phyloP scores from a whole-genome alignment of 2,329 filamentous ascomycete species.

The Apiospora aurea region DNA sequence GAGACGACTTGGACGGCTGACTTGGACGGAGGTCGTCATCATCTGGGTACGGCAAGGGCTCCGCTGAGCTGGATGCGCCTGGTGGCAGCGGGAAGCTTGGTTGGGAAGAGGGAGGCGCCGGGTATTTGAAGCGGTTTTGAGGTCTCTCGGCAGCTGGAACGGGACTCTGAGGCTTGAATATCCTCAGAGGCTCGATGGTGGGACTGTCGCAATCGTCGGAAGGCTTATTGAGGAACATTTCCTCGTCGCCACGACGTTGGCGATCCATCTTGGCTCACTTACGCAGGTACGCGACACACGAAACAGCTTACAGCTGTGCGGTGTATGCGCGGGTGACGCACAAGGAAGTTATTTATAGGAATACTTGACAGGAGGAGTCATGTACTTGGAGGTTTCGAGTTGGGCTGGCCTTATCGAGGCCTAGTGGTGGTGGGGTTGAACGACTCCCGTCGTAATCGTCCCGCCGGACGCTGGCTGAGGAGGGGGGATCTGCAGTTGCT shows the following conservation, averaged over 20 bases:
- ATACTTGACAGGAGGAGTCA: slow-evolving; percentile 19
- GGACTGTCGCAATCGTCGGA: slow-evolving; percentile 70
- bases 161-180: slow-evolving; percentile 79
- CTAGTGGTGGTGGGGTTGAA: slow-evolving; percentile 25
- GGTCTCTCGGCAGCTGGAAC: slow-evolving; percentile 52
- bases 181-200: slow-evolving; percentile 82
- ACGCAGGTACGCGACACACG: slow-evolving; percentile 32
- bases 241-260: slow-evolving; percentile 73
- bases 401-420: slow-evolving; percentile 23
- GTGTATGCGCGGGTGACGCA: slow-evolving; percentile 23
- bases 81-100: slow-evolving; percentile 70
- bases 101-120: slow-evolving; percentile 56
- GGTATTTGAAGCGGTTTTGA: slow-evolving; percentile 58
- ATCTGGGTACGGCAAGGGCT: slow-evolving; percentile 75
- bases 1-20: slow-evolving; percentile 49
- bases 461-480: slow-evolving; percentile 10
- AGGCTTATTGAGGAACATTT: slow-evolving; percentile 79
- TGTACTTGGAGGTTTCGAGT: slow-evolving; percentile 22
- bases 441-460: slow-evolving; percentile 11
- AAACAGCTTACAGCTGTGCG: slow-evolving; percentile 21
- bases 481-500: background rate
- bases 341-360: slow-evolving; percentile 25
- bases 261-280: slow-evolving; percentile 53
- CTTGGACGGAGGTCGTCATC: slow-evolving; percentile 62
- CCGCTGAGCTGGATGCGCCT: slow-evolving; percentile 74